Conservation (phyloP, 73 alveolate species). For the Stentor coeruleus region DNA sequence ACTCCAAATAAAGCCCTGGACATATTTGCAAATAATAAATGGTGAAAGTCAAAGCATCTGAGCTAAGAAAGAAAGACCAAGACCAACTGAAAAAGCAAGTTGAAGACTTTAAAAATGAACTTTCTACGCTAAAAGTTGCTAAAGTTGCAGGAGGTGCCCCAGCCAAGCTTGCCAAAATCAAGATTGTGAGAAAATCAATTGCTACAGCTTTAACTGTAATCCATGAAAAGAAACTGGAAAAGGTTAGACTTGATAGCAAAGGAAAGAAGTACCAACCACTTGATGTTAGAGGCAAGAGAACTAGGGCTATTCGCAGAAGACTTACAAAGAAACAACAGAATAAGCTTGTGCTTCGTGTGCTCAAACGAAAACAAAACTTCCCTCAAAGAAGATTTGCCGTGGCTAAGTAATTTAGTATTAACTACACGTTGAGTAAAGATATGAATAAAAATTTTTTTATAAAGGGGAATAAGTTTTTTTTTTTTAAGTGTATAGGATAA, state of each 20-base stretch:
- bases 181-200: constrained; percentile 70
- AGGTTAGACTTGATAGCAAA: constrained; percentile 49
- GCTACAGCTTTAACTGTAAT: constrained; percentile 77
- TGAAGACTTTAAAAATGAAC: constrained; percentile 48
- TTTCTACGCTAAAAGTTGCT: constrained; percentile 51
- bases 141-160: constrained; percentile 68
- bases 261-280: constrained; percentile 54
- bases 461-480: too few species aligned
- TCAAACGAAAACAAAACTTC: constrained; percentile 64
- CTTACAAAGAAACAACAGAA: constrained; percentile 58
- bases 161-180: constrained; percentile 51
- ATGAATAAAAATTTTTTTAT: too few species aligned
- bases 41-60: constrained; percentile 57
- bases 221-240: constrained; percentile 71
- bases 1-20: too few species aligned
- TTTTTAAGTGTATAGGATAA: too few species aligned
- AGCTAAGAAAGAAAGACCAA: constrained; percentile 57
- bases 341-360: constrained; percentile 49
- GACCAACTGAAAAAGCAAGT: constrained; percentile 45
- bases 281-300: constrained; percentile 69
- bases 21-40: constrained; percentile 22
- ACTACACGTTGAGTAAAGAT: too few species aligned
- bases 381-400: constrained; percentile 79
- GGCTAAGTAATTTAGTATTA: too few species aligned
- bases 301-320: constrained; percentile 66